Conservation (phyloP, 495 filamentous ascomycete genomes). For the Penicillium tannophilum region DNA sequence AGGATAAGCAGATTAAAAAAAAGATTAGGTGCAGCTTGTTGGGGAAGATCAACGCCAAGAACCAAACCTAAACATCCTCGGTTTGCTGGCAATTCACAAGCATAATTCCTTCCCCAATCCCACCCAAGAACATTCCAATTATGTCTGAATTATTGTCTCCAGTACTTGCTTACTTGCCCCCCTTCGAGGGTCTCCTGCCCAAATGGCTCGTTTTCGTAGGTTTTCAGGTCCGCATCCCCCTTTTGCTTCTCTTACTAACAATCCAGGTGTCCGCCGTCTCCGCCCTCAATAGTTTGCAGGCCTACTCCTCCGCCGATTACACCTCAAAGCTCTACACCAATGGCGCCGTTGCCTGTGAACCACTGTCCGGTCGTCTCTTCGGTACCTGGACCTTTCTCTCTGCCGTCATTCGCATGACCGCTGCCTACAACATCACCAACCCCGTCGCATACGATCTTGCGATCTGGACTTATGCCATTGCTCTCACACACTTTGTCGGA, state of each 20-base stretch:
- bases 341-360: constrained; percentile 47
- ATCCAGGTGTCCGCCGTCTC: constrained; percentile 73
- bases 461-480: constrained; percentile 77
- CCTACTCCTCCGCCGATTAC: constrained; percentile 71
- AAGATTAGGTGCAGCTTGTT: constrained; percentile 22
- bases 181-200: constrained; percentile 61
- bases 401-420: constrained; percentile 75
- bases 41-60: constrained; percentile 34
- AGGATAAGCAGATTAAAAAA: constrained; percentile 24
- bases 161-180: constrained; percentile 49
- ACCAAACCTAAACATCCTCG: constrained; percentile 26
- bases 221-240: background rate
- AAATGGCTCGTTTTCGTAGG: constrained; percentile 68
- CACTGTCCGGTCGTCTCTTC: constrained; percentile 80
- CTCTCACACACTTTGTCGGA: constrained; percentile 75
- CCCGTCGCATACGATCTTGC: constrained; percentile 74
- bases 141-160: constrained; percentile 26
- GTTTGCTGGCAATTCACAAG: constrained; percentile 16
- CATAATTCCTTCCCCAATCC: background rate
- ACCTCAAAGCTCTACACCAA: constrained; percentile 75
- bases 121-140: constrained; percentile 11
- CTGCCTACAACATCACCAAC: constrained; percentile 79
- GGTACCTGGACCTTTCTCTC: constrained; percentile 88
- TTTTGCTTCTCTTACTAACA: background rate
- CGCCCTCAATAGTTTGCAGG: constrained; percentile 78